Conservation (phyloP, 169 alveolate species). For the Eimeria necatrix region DNA sequence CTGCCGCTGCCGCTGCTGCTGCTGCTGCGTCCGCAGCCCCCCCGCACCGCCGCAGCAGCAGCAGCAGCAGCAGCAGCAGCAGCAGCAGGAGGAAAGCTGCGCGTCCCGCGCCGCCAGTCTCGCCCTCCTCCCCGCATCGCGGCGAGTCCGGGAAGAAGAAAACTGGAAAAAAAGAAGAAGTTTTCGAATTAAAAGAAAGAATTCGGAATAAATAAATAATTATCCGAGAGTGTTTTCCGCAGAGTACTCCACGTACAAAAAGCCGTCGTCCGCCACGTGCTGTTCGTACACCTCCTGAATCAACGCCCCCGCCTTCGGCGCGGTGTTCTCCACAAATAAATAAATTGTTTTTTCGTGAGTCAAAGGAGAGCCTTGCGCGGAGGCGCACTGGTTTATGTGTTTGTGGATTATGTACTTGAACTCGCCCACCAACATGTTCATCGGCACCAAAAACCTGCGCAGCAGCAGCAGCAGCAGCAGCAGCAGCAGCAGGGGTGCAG, state of each 20-base stretch:
- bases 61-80: too few relatives aligned
- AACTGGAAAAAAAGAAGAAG: too few relatives aligned
- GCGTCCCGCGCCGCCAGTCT: too few relatives aligned
- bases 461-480: slow-evolving; percentile 8
- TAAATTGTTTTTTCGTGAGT: slow-evolving; percentile 87
- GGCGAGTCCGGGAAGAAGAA: too few relatives aligned
- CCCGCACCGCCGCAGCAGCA: neutral
- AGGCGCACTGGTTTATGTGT: slow-evolving; percentile 88
- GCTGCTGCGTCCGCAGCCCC: neutral
- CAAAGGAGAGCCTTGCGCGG: slow-evolving; percentile 64
- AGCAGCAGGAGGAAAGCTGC: too few relatives aligned
- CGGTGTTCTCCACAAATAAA: slow-evolving; percentile 85
- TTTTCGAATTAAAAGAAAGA: too few relatives aligned
- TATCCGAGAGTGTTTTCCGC: slow-evolving; percentile 89
- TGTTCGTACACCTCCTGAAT: slow-evolving; percentile 88
- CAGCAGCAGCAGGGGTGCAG: neutral
- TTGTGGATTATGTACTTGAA: slow-evolving; percentile 90
- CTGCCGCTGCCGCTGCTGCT: neutral
- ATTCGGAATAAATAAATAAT: too few relatives aligned
- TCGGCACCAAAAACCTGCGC: slow-evolving; percentile 87
- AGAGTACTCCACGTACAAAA: slow-evolving; percentile 87
- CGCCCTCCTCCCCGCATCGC: too few relatives aligned
- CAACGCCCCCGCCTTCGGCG: slow-evolving; percentile 88
- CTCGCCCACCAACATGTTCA: slow-evolving; percentile 87
- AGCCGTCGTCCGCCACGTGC: slow-evolving; percentile 89